Conservation (phyloP, 2,329 filamentous ascomycete species). For the Furcasterigmium furcatum region DNA sequence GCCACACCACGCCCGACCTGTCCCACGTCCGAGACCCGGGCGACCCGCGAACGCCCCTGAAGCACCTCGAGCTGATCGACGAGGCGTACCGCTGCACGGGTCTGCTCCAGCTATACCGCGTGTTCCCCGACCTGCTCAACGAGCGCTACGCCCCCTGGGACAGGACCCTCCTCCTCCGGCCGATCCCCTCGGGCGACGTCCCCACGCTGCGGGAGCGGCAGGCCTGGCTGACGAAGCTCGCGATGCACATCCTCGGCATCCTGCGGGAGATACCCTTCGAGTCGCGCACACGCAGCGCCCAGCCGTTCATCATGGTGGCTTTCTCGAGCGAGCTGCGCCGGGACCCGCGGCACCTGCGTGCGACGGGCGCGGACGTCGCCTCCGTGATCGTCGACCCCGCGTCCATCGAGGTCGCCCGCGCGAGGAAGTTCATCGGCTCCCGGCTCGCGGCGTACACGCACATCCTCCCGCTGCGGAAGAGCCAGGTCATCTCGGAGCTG, state of each 20-base stretch:
- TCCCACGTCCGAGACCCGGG: conserved; percentile 11
- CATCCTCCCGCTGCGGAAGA: conserved; percentile 11
- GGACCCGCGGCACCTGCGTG: not conserved
- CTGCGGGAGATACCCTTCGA: conserved; percentile 10
- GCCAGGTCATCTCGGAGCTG: conserved; percentile 11
- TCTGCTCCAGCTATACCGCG: conserved; percentile 15
- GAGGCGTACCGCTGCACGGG: conserved; percentile 15
- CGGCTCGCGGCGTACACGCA: conserved; percentile 12
- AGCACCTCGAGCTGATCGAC: conserved; percentile 13
- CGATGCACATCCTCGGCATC: conserved; percentile 12
- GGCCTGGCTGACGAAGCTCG: conserved; percentile 13
- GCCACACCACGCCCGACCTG: conserved; percentile 5
- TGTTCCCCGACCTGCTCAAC: conserved; percentile 16
- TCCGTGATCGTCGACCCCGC: not conserved
- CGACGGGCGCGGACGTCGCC: not conserved
- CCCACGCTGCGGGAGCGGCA: conserved; percentile 11
- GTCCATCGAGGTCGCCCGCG: conserved; percentile 11
- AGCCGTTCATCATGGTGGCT: conserved; percentile 12
- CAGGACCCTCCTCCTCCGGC: conserved; percentile 3
- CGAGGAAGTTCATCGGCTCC: conserved; percentile 9
- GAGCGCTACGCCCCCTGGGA: conserved; percentile 13
- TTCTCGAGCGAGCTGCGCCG: conserved; percentile 12
- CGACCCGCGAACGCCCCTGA: conserved; percentile 10
- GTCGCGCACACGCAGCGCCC: conserved; percentile 7
- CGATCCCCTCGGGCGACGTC: not conserved